Conservation (phyloP, 257 asterid genomes). For the Anisodus acutangulus region DNA sequence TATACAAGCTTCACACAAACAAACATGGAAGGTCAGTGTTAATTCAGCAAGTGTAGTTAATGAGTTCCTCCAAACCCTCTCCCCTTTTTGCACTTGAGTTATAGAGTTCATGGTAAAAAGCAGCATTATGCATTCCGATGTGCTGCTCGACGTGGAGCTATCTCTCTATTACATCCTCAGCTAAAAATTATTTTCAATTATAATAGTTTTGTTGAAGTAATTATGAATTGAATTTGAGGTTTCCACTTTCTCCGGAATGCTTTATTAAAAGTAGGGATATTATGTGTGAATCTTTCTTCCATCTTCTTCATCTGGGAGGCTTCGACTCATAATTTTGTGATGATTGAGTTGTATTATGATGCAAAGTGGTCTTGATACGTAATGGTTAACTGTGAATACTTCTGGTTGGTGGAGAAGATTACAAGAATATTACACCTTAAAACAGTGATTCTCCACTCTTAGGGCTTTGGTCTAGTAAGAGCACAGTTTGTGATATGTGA, state of each 20-base stretch:
- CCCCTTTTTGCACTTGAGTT: neutral
- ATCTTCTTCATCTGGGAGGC: neutral
- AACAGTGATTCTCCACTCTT: neutral
- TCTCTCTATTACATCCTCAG: neutral
- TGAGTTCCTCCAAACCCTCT: neutral
- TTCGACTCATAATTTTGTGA: neutral
- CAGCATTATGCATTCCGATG: neutral
- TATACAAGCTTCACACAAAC: conserved; percentile 69
- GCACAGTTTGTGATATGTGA: neutral
- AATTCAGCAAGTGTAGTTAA: neutral
- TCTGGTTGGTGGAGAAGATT: neutral
- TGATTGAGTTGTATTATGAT: neutral
- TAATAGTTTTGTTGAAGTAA: neutral
- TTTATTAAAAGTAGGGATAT: neutral
- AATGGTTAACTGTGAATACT: neutral
- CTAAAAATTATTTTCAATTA: neutral
- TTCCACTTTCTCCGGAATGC: neutral
- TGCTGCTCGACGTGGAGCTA: neutral
- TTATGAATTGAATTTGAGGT: neutral
- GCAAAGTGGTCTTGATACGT: neutral
- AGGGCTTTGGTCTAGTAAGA: neutral
- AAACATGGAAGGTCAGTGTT: conserved; percentile 68
- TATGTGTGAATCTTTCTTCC: neutral
- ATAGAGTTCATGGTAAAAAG: neutral
- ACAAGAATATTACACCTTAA: neutral